A percentile compares a stretch with the other conserved stretches of the same genome.
phyloP scores from a whole-genome alignment of 805 yeast genomes.

The Candida tallmaniae region DNA sequence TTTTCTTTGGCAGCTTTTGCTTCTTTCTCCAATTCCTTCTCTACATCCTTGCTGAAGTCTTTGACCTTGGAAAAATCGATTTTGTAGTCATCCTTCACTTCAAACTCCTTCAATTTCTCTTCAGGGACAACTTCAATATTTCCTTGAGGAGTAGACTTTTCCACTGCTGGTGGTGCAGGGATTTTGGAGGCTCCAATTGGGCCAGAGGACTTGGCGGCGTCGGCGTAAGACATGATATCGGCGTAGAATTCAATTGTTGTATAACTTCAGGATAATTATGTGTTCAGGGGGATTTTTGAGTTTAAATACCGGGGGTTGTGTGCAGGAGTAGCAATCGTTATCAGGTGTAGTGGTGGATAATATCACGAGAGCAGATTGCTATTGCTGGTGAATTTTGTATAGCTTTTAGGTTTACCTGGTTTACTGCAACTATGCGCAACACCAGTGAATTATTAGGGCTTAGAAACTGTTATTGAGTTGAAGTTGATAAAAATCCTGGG shows the following conservation, averaged over 20 bases:
- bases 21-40: constrained; percentile 15
- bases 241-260: too few species aligned
- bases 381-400: too few species aligned
- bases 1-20: constrained; percentile 18
- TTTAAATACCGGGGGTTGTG: too few species aligned
- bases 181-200: constrained; percentile 29
- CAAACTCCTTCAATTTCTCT: constrained; percentile 11
- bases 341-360: neutral
- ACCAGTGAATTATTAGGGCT: too few species aligned
- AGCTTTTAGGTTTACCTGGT: too few species aligned
- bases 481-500: too few species aligned
- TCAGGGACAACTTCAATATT: constrained; percentile 13
- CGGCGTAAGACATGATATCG: constrained; percentile 35
- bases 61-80: constrained; percentile 13
- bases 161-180: constrained; percentile 25
- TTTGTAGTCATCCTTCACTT: constrained; percentile 16
- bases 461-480: too few species aligned
- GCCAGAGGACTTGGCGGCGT: constrained; percentile 39
- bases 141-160: constrained; percentile 11
- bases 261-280: too few species aligned
- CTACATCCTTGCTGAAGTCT: constrained; percentile 12
- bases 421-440: too few species aligned
- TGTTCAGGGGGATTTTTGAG: too few species aligned
- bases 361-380: too few species aligned
- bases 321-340: too few species aligned